phyloP scores from a whole-genome alignment of 805 yeast genomes.

The Yarrowia porcina region DNA sequence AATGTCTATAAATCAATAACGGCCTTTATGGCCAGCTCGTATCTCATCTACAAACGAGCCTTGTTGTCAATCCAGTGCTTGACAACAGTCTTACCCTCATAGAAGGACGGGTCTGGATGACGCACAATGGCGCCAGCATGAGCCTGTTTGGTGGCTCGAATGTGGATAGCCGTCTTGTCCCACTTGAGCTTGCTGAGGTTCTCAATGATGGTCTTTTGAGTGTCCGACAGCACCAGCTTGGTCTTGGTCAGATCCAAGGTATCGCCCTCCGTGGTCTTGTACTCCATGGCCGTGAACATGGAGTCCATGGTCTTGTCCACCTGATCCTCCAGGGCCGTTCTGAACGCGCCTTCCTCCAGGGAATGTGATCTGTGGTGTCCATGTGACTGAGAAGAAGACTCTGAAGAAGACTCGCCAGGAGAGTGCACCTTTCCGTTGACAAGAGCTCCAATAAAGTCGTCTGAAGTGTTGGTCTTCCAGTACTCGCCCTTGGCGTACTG shows the following conservation, averaged over 20 bases:
- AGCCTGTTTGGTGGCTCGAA: conserved; percentile 60
- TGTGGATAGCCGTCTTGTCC: conserved; percentile 69
- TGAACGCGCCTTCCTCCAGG: conserved; percentile 16
- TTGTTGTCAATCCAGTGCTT: conserved; percentile 57
- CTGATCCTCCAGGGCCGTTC: conserved; percentile 48
- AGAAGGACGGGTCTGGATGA: conserved; percentile 50
- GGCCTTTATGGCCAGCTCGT: too few species aligned
- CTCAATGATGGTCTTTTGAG: conserved; percentile 52
- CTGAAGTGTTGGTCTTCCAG: conserved; percentile 18
- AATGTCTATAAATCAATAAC: conserved; percentile 13
- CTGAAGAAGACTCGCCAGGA: not conserved
- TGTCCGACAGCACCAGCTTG: conserved; percentile 15
- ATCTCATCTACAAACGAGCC: conserved; percentile 34
- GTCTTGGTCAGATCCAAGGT: conserved; percentile 10
- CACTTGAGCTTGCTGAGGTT: conserved; percentile 60
- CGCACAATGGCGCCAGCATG: conserved; percentile 84
- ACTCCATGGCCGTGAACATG: conserved; percentile 30
- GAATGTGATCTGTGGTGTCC: conserved; percentile 22
- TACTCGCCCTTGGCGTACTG: conserved; percentile 23
- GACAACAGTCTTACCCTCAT: conserved; percentile 68
- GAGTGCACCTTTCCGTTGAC: conserved; percentile 16
- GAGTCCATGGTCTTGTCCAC: conserved; percentile 61
- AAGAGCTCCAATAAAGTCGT: conserved; percentile 15
- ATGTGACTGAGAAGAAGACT: not conserved
- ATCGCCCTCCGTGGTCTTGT: conserved; percentile 23